These are phyloP conservation scores for Xylaria sp. DNA, from an alignment of 2,329 filamentous ascomycete genomes.

Conservation along the genomic window DNA sequence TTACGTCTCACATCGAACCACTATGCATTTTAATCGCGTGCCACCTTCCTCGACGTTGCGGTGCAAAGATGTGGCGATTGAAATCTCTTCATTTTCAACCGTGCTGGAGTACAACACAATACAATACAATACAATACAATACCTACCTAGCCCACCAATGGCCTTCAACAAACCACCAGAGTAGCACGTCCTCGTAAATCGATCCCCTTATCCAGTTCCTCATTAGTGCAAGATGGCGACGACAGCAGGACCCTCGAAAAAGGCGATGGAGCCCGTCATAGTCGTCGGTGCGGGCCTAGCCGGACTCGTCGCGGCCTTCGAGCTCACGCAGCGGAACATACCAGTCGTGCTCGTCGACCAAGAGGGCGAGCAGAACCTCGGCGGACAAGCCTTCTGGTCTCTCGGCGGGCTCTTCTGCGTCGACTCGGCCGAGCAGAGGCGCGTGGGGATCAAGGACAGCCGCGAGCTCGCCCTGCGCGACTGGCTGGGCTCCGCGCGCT, in stretches of 20 bases:
- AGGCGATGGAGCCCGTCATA: constrained; percentile 56
- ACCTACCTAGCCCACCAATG: background rate
- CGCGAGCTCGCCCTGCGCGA: constrained; percentile 67
- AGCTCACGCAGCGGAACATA: constrained; percentile 62
- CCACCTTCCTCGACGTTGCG: background rate
- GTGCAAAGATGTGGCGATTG: background rate
- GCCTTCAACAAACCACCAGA: background rate
- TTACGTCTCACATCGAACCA: constrained; percentile 27
- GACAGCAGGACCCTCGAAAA: background rate
- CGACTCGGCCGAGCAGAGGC: constrained; percentile 65
- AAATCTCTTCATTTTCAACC: too few species aligned
- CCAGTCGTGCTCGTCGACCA: constrained; percentile 66
- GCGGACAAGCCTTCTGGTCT: constrained; percentile 73
- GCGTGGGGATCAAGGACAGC: constrained; percentile 67
- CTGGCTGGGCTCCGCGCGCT: constrained; percentile 67
- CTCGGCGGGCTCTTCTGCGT: constrained; percentile 70
- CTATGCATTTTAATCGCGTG: background rate
- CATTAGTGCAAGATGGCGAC: constrained; percentile 18
- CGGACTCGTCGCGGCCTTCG: constrained; percentile 68
- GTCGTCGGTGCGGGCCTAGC: constrained; percentile 67
- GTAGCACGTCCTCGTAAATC: background rate
- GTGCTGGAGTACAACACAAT: background rate
- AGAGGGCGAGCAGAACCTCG: constrained; percentile 65
- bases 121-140: too few species aligned
- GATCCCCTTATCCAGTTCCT: background rate